Conservation (phyloP, 2,329 filamentous ascomycete genomes). For the Penicillium sp. region DNA sequence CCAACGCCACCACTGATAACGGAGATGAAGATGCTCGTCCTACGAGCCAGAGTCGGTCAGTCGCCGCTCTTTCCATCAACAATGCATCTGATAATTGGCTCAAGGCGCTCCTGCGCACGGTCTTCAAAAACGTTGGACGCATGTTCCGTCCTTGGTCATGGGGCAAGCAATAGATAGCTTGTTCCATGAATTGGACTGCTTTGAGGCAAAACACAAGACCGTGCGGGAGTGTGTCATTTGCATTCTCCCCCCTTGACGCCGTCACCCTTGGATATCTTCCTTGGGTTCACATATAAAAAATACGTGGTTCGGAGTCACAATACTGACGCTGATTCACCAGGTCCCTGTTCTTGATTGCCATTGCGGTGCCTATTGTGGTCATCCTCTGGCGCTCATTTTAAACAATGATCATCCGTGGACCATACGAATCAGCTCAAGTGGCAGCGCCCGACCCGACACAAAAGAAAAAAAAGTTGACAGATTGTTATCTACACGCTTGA, state of each 20-base stretch:
- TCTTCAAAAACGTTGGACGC: conserved; percentile 37
- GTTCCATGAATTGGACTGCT: not conserved
- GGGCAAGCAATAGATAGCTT: conserved; percentile 1
- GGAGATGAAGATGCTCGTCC: conserved; percentile 31
- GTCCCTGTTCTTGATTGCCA: conserved; percentile 31
- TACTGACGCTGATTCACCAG: conserved; percentile 35
- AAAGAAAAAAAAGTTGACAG: conserved; percentile 14
- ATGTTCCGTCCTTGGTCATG: conserved; percentile 2
- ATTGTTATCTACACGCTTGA: conserved; percentile 26
- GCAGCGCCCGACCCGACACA: not conserved
- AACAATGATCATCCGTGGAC: conserved; percentile 12
- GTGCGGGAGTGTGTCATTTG: conserved; percentile 9
- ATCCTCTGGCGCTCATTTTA: conserved; percentile 31
- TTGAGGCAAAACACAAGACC: conserved; percentile 10
- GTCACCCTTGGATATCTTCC: conserved; percentile 1
- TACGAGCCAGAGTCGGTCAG: conserved; percentile 39
- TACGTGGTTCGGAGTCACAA: conserved; percentile 15
- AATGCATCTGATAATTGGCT: conserved; percentile 42
- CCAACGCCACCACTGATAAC: conserved; percentile 14
- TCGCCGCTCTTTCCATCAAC: conserved; percentile 41
- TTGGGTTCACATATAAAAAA: not conserved
- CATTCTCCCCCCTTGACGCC: conserved; percentile 12
- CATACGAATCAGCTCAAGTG: not conserved
- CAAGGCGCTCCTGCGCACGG: conserved; percentile 41
- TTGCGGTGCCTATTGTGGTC: conserved; percentile 32